Base-by-base conservation (phyloP, 768 basidiomycete genomes). In the Hericium coralloides region DNA sequence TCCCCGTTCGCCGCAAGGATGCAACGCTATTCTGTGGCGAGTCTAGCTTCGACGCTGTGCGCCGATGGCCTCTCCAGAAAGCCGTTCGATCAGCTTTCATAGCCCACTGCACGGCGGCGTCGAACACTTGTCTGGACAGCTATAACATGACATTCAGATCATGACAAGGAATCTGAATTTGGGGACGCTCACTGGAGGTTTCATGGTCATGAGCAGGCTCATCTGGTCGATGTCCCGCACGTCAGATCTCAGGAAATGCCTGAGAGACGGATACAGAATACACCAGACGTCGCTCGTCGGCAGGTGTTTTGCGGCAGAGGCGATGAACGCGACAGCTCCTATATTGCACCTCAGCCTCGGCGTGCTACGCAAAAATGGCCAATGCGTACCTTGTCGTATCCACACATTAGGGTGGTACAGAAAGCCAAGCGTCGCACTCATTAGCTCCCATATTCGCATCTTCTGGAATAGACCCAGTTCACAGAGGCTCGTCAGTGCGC, bases 371-470 rank as follows among this genome's bases (percentile, higher is more conserved):
- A 45, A 18, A 6, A 25, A 12, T 10, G 22, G 12, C 43, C 26
- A 12, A 49, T 3, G 38, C 55, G 70, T 26, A 87, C 95, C 90
- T 79, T 98, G 92, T 56, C 94, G 79, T 68, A 98, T 91, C 95
- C 95, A 98, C 20, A 84, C 72, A 67, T 97, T 95, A 0, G 97
- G 95, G 68, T 99, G 97, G 63, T 92, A 95, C 52, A 98, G 72
- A 69, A 98, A 95, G 1, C 90, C 90, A 31, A 93, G 72, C 0
- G 87, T 86, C 0, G 86, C 84, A 54, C 87, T 89, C 84, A 95
- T 91, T 38, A 98, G 76, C 63, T 98, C 97, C 95, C 97, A 98
- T 57, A 97, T 84, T n/a, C 89, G 82, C 84, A 92, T 90, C 70
- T 92, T 93, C 69, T 89, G 85, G 70, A 98, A 90, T 3, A 98